Conservation (phyloP, 306 rosid genomes). For the Cotoneaster glaucophyllus region DNA sequence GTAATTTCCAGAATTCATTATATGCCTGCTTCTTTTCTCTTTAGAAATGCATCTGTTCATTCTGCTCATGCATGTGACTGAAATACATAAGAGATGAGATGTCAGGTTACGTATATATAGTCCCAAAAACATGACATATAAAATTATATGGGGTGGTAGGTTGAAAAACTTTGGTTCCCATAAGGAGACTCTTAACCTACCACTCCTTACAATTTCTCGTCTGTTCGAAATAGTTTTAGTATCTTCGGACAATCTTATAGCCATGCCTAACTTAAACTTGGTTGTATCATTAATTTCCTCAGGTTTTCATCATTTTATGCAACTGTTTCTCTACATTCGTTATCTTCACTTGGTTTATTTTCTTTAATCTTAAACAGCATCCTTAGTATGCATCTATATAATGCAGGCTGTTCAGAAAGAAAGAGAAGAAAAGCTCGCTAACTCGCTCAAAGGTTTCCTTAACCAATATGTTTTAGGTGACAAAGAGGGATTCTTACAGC, state of each 20-base stretch:
- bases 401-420: conserved; percentile 76
- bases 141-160: not conserved
- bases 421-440: conserved; percentile 85
- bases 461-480: conserved; percentile 69
- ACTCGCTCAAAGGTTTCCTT: conserved; percentile 49
- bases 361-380: not conserved
- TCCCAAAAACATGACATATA: not conserved
- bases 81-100: not conserved
- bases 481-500: conserved; percentile 56
- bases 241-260: not conserved
- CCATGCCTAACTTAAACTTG: not conserved
- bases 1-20: conserved; percentile 20
- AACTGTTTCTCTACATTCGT: not conserved
- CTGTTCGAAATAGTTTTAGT: not conserved
- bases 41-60: not conserved
- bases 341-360: not conserved
- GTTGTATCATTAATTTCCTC: not conserved
- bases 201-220: not conserved
- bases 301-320: not conserved
- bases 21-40: not conserved
- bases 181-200: not conserved
- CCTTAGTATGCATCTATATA: not conserved
- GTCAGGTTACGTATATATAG: not conserved
- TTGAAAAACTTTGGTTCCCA: not conserved
- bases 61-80: not conserved